Conservation (phyloP, 2,329 filamentous ascomycete species). For the Hymenoscyphus occultus region DNA sequence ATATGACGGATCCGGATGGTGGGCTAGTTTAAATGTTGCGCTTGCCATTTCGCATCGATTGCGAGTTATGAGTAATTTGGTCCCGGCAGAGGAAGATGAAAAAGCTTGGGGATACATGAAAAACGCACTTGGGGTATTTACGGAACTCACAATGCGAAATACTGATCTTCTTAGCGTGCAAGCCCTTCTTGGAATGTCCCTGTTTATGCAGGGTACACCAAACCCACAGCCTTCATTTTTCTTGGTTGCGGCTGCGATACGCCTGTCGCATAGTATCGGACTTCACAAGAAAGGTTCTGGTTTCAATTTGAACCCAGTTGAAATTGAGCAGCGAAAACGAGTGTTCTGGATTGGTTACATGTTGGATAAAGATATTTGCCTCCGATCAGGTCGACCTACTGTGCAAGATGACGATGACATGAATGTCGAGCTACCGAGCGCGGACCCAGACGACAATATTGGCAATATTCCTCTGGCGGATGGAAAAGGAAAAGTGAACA, state of each 20-base stretch:
- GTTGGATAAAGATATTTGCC: conserved; percentile 70
- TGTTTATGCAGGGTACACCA: conserved; percentile 94
- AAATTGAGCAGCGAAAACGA: conserved; percentile 84
- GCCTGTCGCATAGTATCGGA: conserved; percentile 89
- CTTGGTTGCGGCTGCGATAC: conserved; percentile 84
- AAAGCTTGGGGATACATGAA: conserved; percentile 96
- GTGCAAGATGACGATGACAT: conserved; percentile 79
- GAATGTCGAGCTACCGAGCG: conserved; percentile 93
- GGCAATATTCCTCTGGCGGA: conserved; percentile 90
- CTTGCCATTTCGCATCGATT: conserved; percentile 90
- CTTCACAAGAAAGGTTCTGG: conserved; percentile 89
- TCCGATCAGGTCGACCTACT: conserved; percentile 69
- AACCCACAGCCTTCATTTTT: conserved; percentile 95
- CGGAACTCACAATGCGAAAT: conserved; percentile 92
- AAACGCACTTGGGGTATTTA: conserved; percentile 90
- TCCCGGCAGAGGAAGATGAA: conserved; percentile 85
- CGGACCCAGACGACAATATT: conserved; percentile 86
- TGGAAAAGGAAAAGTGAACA: conserved; percentile 87
- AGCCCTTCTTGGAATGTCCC: conserved; percentile 85
- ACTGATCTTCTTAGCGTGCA: conserved; percentile 94
- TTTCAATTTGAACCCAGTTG: conserved; percentile 89
- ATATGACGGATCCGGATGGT: conserved; percentile 95
- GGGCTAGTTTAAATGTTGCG: conserved; percentile 92
- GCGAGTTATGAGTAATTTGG: conserved; percentile 91
- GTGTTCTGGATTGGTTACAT: conserved; percentile 78